Evolutionary conservation across 164 flowering plant species (phyloP).

Genomic region (Pachysandra terminalis): DNA sequence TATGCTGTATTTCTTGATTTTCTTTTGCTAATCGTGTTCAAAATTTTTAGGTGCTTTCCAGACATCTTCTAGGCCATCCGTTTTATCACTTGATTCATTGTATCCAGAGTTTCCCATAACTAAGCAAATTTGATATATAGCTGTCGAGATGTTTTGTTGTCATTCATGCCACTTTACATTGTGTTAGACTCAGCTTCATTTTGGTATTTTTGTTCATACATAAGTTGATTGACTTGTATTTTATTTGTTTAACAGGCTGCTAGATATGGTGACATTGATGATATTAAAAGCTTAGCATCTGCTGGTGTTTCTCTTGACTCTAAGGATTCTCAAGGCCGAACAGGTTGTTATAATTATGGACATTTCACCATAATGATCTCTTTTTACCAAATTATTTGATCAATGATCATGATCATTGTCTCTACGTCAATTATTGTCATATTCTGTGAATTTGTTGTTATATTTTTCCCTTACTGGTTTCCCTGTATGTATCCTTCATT

Average conservation of each 20-base stretch:
- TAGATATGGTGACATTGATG: slow-evolving; percentile 80
- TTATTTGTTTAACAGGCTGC: slow-evolving; percentile 66
- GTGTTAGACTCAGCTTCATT: not conserved
- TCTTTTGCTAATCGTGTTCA: too few species aligned
- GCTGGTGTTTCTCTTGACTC: slow-evolving; percentile 71
- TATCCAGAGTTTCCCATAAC: too few species aligned
- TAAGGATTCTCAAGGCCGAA: slow-evolving; percentile 73
- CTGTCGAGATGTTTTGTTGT: too few species aligned
- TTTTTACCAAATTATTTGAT: not conserved
- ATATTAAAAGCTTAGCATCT: slow-evolving; percentile 53
- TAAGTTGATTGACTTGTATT: not conserved
- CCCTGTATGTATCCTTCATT: too few species aligned
- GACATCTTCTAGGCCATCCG: too few species aligned
- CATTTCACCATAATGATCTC: not conserved
- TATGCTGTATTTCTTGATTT: too few species aligned
- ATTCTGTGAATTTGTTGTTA: not conserved
- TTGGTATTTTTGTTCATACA: not conserved
- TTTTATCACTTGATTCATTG: too few species aligned
- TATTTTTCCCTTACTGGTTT: too few species aligned
- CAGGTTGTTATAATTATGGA: slow-evolving; percentile 41
- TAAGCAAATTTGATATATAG: too few species aligned
- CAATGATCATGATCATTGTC: not conserved
- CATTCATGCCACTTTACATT: not conserved
- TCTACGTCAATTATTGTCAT: not conserved
- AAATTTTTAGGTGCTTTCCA: too few species aligned